phyloP scores from a whole-genome alignment of 225 moss, liverwort and hornwort genomes.

The Rhytidiadelphus loreus region DNA sequence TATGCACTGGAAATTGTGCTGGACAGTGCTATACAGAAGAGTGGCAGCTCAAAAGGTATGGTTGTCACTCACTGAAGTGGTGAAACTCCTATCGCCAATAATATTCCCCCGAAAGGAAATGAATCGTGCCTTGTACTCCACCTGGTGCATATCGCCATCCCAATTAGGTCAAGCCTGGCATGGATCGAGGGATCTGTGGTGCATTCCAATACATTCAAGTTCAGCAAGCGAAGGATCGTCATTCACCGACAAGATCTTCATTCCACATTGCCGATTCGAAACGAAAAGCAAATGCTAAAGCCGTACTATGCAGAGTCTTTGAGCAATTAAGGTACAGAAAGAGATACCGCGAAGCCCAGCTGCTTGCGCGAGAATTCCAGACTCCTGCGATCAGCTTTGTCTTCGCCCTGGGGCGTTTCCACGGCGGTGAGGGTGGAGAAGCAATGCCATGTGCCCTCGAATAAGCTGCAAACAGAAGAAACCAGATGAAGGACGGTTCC shows the following conservation, averaged over 20 bases:
- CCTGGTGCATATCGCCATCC: slow-evolving; percentile 57
- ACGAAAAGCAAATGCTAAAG: background rate
- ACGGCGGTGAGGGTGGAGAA: slow-evolving; percentile 79
- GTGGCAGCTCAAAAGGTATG: background rate
- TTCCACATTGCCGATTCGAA: background rate
- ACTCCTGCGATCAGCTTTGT: slow-evolving; percentile 69
- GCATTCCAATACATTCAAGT: background rate
- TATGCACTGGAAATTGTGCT: background rate
- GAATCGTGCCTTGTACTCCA: slow-evolving; percentile 86
- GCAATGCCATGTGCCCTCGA: slow-evolving; percentile 89
- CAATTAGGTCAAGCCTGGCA: slow-evolving; percentile 4
- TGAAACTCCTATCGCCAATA: slow-evolving; percentile 83
- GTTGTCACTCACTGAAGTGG: slow-evolving; percentile 56
- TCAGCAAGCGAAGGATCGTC: background rate
- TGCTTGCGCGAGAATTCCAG: slow-evolving; percentile 80
- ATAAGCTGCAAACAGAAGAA: slow-evolving; percentile 42
- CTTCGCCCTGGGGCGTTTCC: slow-evolving; percentile 91
- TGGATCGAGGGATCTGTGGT: slow-evolving; percentile 15
- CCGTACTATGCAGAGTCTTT: background rate
- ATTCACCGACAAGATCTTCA: background rate
- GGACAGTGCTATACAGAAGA: too few relatives aligned
- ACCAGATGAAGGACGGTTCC: background rate
- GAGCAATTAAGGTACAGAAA: background rate
- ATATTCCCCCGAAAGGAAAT: slow-evolving; percentile 56
- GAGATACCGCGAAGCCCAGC: slow-evolving; percentile 66